These are phyloP conservation scores for Globisporangium nunn DNA, from an alignment of 352 stramenopile genomes.

Conservation along the genomic window DNA sequence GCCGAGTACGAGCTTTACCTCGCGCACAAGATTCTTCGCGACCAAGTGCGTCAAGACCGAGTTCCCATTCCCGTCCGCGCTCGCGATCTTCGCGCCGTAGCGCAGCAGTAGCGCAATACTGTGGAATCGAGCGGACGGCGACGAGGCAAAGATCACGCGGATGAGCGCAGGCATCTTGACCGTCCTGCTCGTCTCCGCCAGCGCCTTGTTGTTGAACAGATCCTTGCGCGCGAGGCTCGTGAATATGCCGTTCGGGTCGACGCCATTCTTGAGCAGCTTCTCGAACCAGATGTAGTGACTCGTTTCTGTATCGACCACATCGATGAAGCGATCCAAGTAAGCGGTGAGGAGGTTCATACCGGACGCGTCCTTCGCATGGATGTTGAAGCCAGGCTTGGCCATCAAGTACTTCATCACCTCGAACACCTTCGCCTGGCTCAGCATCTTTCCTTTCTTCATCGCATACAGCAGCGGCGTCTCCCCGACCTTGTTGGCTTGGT, in stretches of 20 bases:
- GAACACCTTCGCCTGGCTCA: constrained; percentile 16
- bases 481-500: constrained; percentile 29
- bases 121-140: constrained; percentile 23
- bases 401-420: constrained; percentile 46
- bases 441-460: constrained; percentile 34
- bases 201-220: constrained; percentile 31
- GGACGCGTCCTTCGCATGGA: constrained; percentile 32
- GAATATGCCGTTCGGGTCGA: constrained; percentile 43
- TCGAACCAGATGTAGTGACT: constrained; percentile 39
- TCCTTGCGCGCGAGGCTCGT: constrained; percentile 19
- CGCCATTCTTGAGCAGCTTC: constrained; percentile 44
- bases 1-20: constrained; percentile 39
- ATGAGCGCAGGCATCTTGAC: constrained; percentile 36
- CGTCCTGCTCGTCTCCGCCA: constrained; percentile 17
- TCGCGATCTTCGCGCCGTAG: constrained; percentile 47
- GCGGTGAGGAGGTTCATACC: constrained; percentile 44
- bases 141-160: constrained; percentile 30
- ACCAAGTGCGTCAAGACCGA: constrained; percentile 58
- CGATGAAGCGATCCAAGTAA: constrained; percentile 51
- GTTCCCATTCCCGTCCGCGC: constrained; percentile 43
- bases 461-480: constrained; percentile 52
- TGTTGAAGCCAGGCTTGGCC: constrained; percentile 20
- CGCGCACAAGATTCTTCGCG: constrained; percentile 33
- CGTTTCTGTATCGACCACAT: constrained; percentile 16
- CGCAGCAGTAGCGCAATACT: constrained; percentile 43